Conservation (phyloP, 164 flowering plant species). For the Annona squamosa region DNA sequence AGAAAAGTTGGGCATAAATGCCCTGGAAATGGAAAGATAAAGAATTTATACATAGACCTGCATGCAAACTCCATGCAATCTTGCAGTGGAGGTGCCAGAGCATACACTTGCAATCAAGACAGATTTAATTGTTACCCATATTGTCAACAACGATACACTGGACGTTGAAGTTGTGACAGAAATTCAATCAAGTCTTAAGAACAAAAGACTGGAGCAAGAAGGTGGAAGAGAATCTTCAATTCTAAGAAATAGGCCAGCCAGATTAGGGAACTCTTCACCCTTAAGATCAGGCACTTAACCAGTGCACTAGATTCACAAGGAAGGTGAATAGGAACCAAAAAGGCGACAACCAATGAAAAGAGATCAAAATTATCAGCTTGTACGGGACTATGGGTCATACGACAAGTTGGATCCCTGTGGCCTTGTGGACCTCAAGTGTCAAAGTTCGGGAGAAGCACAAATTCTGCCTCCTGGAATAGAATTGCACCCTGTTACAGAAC, state of each 20-base stretch:
- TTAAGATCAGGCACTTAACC: too few species aligned
- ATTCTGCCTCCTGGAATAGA: neutral
- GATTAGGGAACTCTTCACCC: too few species aligned
- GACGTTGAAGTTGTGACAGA: neutral
- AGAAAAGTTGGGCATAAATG: neutral
- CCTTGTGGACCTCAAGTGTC: neutral
- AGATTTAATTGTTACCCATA: neutral
- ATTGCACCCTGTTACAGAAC: neutral
- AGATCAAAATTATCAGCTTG: too few species aligned
- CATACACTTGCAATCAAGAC: too few species aligned
- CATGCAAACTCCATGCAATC: neutral
- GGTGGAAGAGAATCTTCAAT: neutral
- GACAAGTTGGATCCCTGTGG: neutral
- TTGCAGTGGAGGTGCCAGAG: neutral
- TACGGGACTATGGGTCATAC: too few species aligned
- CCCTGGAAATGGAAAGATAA: neutral
- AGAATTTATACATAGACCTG: neutral
- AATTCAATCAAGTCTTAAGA: neutral
- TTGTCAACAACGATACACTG: neutral
- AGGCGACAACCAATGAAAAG: too few species aligned
- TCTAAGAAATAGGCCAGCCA: neutral
- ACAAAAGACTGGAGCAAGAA: neutral
- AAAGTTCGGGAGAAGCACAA: neutral
- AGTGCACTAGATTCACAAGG: too few species aligned
- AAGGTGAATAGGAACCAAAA: too few species aligned